phyloP scores from a whole-genome alignment of 2,329 filamentous ascomycete species.

The Sporothrix pseudoabietina region DNA sequence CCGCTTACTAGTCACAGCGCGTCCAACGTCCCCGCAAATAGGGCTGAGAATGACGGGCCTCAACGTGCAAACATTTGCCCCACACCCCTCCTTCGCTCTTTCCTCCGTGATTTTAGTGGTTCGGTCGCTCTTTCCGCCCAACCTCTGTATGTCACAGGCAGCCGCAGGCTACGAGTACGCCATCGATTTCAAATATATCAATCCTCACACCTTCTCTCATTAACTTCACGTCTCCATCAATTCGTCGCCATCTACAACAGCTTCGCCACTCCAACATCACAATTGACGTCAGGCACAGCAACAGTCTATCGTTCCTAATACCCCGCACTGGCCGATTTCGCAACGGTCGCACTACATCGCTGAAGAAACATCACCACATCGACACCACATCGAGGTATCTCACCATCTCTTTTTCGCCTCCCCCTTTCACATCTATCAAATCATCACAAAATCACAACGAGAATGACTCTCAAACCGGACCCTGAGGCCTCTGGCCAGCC shows the following conservation, averaged over 20 bases:
- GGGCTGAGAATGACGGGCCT: slow-evolving; percentile 16
- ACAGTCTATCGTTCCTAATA: not conserved
- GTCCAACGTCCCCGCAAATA: not conserved
- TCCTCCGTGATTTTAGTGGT: not conserved
- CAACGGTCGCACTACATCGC: not conserved
- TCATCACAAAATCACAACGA: not conserved
- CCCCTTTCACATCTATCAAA: too few species aligned
- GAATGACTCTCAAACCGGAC: not conserved
- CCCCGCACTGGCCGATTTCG: not conserved
- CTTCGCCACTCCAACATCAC: too few species aligned
- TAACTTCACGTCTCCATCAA: not conserved
- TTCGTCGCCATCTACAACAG: not conserved
- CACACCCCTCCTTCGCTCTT: not conserved
- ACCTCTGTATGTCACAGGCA: slow-evolving; percentile 1
- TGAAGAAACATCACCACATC: not conserved
- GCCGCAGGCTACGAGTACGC: not conserved
- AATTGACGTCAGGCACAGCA: too few species aligned
- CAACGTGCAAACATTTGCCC: not conserved
- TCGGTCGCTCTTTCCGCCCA: slow-evolving; percentile 13
- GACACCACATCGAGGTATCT: not conserved
- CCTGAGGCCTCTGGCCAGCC: not conserved
- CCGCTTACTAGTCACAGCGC: not conserved
- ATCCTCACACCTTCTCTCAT: not conserved
- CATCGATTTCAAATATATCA: not conserved
- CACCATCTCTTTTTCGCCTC: not conserved